Conservation (phyloP, 2,329 filamentous ascomycete genomes). For the Conoideocrella luteorostrata region DNA sequence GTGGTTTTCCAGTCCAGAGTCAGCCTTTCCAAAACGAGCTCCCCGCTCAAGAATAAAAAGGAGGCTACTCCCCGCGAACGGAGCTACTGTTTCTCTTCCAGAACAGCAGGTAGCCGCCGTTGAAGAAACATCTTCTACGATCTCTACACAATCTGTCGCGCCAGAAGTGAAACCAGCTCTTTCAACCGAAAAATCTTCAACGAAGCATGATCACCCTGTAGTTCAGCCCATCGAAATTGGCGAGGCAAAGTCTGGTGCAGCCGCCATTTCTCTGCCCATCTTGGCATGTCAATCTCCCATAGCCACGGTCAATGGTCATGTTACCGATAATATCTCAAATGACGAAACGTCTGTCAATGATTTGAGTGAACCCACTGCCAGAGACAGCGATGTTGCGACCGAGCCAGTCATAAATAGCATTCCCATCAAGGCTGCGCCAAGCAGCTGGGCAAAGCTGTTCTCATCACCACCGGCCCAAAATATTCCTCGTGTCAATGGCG, state of each 20-base stretch:
- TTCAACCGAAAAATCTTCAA: too few species aligned
- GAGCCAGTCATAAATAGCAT: conserved; percentile 14
- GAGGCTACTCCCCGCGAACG: conserved; percentile 31
- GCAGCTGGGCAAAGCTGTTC: conserved; percentile 36
- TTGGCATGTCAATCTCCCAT: background rate
- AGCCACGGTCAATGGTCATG: background rate
- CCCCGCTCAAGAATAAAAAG: conserved; percentile 35
- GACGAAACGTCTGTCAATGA: conserved; percentile 16
- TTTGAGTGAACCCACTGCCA: conserved; percentile 15
- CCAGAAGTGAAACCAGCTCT: conserved; percentile 11
- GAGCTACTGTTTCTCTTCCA: conserved; percentile 36
- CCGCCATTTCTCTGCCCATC: background rate
- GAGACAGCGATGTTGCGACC: conserved; percentile 12
- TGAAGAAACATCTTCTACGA: conserved; percentile 11
- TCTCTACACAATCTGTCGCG: background rate
- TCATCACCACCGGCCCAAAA: conserved; percentile 20
- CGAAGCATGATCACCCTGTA: too few species aligned
- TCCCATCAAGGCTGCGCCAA: conserved; percentile 24
- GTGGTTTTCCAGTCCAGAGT: conserved; percentile 48
- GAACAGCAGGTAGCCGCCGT: conserved; percentile 29
- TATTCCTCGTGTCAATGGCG: conserved; percentile 11
- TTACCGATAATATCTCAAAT: background rate
- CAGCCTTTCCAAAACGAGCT: conserved; percentile 40
- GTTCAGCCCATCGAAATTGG: background rate
- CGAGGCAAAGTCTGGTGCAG: background rate